A percentile compares a stretch with the other conserved stretches of the same genome.
Conservation (phyloP, 2,329 filamentous ascomycete species). For the Diaporthe capsici region DNA sequence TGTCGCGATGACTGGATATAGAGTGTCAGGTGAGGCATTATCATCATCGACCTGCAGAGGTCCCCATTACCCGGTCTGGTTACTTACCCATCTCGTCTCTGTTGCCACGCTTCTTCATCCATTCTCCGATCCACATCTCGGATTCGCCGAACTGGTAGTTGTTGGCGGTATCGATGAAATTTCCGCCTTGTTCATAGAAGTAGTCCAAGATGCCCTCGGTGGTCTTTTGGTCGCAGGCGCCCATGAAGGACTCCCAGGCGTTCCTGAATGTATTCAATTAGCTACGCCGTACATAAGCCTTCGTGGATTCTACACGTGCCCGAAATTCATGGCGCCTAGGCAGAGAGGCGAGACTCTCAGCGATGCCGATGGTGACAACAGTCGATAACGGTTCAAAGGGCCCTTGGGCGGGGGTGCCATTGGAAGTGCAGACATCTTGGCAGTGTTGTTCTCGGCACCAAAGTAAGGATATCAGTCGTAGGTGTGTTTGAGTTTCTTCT, state of each 20-base stretch:
- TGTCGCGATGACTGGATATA: slow-evolving; percentile 68
- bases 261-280: slow-evolving; percentile 44
- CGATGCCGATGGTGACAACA: slow-evolving; percentile 75
- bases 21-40: slow-evolving; percentile 50
- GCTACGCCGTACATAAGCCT: no score
- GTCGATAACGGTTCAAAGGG: slow-evolving; percentile 73
- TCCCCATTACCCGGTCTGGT: not conserved
- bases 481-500: not conserved
- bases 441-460: not conserved
- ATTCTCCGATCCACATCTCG: slow-evolving; percentile 77
- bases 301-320: slow-evolving; percentile 43
- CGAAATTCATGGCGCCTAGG: slow-evolving; percentile 72
- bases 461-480: not conserved
- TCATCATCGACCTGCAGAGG: not conserved
- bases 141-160: slow-evolving; percentile 76
- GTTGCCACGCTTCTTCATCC: slow-evolving; percentile 75
- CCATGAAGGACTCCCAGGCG: slow-evolving; percentile 68
- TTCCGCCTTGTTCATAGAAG: slow-evolving; percentile 75
- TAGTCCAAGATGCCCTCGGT: slow-evolving; percentile 76
- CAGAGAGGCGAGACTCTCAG: slow-evolving; percentile 77
- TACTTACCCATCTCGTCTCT: slow-evolving; percentile 73
- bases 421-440: slow-evolving; percentile 51
- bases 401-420: slow-evolving; percentile 67
- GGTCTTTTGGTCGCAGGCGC: slow-evolving; percentile 73
- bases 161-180: slow-evolving; percentile 81